These are phyloP conservation scores for Leccinum fibrillosum DNA, from an alignment of 768 basidiomycete genomes.

Conservation along the genomic window DNA sequence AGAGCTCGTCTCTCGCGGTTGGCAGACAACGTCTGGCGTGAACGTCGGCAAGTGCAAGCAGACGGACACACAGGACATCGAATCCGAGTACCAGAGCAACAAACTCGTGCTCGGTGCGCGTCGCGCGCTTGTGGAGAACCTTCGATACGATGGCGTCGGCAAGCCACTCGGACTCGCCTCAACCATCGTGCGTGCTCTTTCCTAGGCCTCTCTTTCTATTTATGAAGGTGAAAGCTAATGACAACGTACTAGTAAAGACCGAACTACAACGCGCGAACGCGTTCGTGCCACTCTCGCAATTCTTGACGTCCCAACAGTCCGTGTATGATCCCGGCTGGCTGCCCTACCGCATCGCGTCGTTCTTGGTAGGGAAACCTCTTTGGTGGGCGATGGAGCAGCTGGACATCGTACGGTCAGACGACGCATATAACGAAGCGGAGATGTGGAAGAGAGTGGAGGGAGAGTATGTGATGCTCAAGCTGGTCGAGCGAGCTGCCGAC, in stretches of 20 bases:
- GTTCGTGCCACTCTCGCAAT: conserved; percentile 51
- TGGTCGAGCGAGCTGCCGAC: conserved; percentile 67
- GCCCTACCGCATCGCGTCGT: conserved; percentile 65
- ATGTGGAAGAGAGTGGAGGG: conserved; percentile 63
- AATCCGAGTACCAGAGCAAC: conserved; percentile 33
- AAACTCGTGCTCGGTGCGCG: conserved; percentile 60
- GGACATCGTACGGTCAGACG: conserved; percentile 64
- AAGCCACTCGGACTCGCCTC: conserved; percentile 71
- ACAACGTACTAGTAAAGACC: conserved; percentile 56
- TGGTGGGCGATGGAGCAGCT: conserved; percentile 86
- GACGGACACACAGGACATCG: conserved; percentile 3
- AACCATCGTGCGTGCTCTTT: conserved; percentile 60
- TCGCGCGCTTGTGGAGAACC: conserved; percentile 50
- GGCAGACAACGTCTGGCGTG: conserved; percentile 37
- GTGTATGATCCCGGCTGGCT: conserved; percentile 71
- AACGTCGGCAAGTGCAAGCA: conserved; percentile 7
- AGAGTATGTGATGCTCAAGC: conserved; percentile 64
- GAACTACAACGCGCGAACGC: conserved; percentile 51
- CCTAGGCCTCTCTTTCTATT: not conserved
- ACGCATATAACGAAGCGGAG: conserved; percentile 42
- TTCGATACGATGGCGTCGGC: conserved; percentile 66
- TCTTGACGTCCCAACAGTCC: conserved; percentile 53
- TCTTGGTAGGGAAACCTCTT: conserved; percentile 71
- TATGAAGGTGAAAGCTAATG: conserved; percentile 19
- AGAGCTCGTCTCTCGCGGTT: conserved; percentile 53